Conservation (phyloP, 306 rosid genomes). For the Medicago truncatula region DNA sequence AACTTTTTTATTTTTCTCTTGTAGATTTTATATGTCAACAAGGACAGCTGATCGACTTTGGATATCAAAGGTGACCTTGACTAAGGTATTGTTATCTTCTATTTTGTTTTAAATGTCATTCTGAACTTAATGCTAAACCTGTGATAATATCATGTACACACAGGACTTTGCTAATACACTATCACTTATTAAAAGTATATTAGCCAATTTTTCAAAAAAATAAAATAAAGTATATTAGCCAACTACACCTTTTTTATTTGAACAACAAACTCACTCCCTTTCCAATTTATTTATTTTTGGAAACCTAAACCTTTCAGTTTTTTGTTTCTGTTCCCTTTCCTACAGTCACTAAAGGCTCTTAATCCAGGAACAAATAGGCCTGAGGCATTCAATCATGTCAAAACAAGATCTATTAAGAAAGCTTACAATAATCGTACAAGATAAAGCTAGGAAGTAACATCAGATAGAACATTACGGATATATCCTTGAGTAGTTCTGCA, state of each 20-base stretch:
- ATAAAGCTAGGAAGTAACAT: slow-evolving; percentile 3
- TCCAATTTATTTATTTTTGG: neutral
- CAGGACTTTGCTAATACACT: neutral
- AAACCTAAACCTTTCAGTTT: neutral
- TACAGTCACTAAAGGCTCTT: slow-evolving; percentile 4
- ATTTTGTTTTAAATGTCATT: slow-evolving; percentile 25
- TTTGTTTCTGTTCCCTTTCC: slow-evolving; percentile 5
- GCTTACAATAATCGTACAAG: neutral
- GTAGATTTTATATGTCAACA: slow-evolving; percentile 82
- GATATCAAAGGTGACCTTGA: slow-evolving; percentile 69
- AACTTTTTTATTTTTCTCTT: slow-evolving; percentile 36
- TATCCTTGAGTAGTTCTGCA: neutral
- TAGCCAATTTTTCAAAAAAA: too few relatives aligned
- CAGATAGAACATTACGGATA: neutral
- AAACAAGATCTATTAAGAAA: neutral
- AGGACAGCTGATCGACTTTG: slow-evolving; percentile 78
- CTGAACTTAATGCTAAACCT: slow-evolving; percentile 37
- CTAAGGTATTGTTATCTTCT: slow-evolving; percentile 60
- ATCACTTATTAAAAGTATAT: neutral
- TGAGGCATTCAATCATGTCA: neutral
- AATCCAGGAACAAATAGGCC: neutral
- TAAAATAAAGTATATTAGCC: too few relatives aligned
- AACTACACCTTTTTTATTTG: too few relatives aligned
- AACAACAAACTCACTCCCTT: too few relatives aligned
- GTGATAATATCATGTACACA: neutral